These are phyloP conservation scores for Arthrinium phaeospermum DNA, from an alignment of 2,329 filamentous ascomycete species.

Conservation along the genomic window DNA sequence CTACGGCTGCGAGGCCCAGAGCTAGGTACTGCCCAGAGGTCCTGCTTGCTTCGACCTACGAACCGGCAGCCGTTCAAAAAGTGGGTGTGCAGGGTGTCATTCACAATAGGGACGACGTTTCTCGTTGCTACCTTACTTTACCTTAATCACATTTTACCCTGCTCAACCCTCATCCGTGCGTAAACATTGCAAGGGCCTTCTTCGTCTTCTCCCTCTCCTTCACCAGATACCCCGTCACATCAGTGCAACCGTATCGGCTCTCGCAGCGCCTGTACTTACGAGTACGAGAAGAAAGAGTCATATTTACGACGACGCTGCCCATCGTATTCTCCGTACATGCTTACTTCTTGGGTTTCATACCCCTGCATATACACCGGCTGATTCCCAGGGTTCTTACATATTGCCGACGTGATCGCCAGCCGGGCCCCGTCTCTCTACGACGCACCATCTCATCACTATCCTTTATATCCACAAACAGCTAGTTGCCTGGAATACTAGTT, in stretches of 20 bases:
- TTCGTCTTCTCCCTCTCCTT: not conserved
- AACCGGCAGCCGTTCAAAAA: not conserved
- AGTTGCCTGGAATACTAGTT: not conserved
- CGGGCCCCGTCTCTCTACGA: not conserved
- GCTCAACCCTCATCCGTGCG: not conserved
- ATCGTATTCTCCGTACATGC: slow-evolving; percentile 12
- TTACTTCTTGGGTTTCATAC: slow-evolving; percentile 11
- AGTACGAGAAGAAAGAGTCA: slow-evolving; percentile 4
- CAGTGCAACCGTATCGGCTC: not conserved
- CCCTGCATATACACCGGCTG: slow-evolving; percentile 1
- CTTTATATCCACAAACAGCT: slow-evolving; percentile 4
- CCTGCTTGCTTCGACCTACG: not conserved
- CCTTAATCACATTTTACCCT: not conserved
- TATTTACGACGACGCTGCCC: not conserved
- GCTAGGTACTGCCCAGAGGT: not conserved
- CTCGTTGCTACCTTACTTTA: not conserved
- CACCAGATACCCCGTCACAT: not conserved
- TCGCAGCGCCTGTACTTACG: not conserved
- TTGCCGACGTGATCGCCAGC: slow-evolving; percentile 7
- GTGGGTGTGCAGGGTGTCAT: slow-evolving; percentile 5
- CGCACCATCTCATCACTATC: slow-evolving; percentile 11
- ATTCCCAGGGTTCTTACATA: not conserved
- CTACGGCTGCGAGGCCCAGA: not conserved
- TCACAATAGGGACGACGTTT: slow-evolving; percentile 8
- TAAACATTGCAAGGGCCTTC: not conserved